phyloP scores from a whole-genome alignment of 257 asterid species.

The Penstemon barbatus region DNA sequence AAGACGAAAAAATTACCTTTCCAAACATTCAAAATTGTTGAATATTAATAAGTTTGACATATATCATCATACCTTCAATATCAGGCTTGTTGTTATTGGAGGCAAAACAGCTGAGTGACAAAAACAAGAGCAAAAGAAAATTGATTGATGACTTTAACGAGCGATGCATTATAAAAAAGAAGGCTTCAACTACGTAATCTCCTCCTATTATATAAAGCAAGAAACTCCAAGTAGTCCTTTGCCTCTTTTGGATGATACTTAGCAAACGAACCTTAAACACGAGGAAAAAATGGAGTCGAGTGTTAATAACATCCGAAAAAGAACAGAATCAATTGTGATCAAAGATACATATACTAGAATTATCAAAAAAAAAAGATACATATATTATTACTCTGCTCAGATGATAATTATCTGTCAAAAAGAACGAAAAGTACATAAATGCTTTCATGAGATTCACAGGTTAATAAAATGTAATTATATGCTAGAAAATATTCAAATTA shows the following conservation, averaged over 20 bases:
- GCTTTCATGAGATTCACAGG: neutral
- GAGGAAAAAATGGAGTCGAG: slow-evolving; percentile 4
- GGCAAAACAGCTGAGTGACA: slow-evolving; percentile 41
- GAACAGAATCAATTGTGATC: slow-evolving; percentile 9
- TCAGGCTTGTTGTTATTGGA: slow-evolving; percentile 51
- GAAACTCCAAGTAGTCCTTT: slow-evolving; percentile 18
- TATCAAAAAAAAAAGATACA: neutral
- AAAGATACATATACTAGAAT: neutral
- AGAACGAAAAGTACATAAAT: neutral
- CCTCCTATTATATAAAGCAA: slow-evolving; percentile 25
- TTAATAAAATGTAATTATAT: slow-evolving; percentile 4
- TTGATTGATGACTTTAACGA: slow-evolving; percentile 30
- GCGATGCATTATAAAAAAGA: slow-evolving; percentile 22
- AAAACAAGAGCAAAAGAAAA: slow-evolving; percentile 41
- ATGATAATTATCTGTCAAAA: neutral
- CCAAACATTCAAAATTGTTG: neutral
- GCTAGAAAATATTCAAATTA: neutral
- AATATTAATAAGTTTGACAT: neutral
- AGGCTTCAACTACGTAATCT: slow-evolving; percentile 26
- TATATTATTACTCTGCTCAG: neutral
- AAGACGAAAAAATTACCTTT: neutral
- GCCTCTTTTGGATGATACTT: slow-evolving; percentile 21
- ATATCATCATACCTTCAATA: slow-evolving; percentile 58
- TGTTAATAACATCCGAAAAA: neutral
- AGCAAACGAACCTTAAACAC: slow-evolving; percentile 14